A percentile compares a stretch with the other conserved stretches of the same genome.
Conservation (phyloP, 805 yeast genomes). For the Metschnikowia amazonensis region DNA sequence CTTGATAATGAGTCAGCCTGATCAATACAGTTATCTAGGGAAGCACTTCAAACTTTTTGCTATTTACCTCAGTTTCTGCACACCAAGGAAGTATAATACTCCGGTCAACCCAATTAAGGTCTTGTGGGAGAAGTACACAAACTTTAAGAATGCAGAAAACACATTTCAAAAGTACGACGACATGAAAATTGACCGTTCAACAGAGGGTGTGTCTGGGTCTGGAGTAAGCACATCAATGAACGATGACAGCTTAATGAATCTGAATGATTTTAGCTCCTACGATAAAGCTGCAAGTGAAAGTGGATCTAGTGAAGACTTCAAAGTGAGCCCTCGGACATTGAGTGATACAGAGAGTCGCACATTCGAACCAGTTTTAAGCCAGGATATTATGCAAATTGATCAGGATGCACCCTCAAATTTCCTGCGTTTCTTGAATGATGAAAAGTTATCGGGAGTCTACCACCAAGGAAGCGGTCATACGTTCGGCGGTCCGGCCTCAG, state of each 20-base stretch:
- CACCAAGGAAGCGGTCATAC: not conserved
- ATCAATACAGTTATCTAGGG: slow-evolving; percentile 18
- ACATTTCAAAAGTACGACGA: slow-evolving; percentile 2
- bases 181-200: not conserved
- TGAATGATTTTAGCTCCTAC: not conserved
- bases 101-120: slow-evolving; percentile 13
- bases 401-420: slow-evolving; percentile 2
- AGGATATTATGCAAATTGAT: not conserved
- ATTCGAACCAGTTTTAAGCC: not conserved
- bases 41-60: slow-evolving; percentile 16
- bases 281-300: not conserved
- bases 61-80: slow-evolving; percentile 9
- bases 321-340: not conserved
- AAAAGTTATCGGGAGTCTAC: not conserved
- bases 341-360: not conserved
- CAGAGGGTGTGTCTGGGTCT: not conserved
- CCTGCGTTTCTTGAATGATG: slow-evolving; percentile 4
- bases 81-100: slow-evolving; percentile 19
- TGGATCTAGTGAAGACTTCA: slow-evolving; percentile 2
- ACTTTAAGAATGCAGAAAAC: slow-evolving; percentile 7
- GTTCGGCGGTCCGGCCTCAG: not conserved
- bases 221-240: not conserved
- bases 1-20: slow-evolving; percentile 17
- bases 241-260: not conserved
- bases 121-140: slow-evolving; percentile 10